Conservation (phyloP, 257 asterid species). For the Solanum verrucosum region DNA sequence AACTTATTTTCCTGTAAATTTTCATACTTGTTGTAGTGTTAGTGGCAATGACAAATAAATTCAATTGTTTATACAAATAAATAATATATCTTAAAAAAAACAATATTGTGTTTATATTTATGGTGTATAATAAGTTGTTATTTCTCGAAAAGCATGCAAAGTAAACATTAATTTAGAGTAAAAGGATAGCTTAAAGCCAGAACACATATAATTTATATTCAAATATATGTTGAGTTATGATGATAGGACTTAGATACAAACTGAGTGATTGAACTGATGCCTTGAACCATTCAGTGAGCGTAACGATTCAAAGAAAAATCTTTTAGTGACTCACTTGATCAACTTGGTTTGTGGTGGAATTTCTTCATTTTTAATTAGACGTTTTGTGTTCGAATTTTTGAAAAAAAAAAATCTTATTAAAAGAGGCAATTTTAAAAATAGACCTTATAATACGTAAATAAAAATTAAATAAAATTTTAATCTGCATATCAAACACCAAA, state of each 20-base stretch:
- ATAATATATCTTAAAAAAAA: background rate
- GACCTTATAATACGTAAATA: background rate
- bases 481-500: rapidly evolving
- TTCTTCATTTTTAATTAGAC: background rate
- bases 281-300: background rate
- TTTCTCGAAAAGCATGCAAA: background rate
- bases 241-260: background rate
- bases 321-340: background rate
- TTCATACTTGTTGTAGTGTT: too few species aligned
- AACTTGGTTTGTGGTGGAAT: background rate
- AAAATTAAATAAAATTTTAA: background rate
- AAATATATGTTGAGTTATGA: background rate
- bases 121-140: background rate
- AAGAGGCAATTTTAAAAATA: background rate
- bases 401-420: background rate
- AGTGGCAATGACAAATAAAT: background rate
- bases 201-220: background rate
- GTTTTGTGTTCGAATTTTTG: rapidly evolving
- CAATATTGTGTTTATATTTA: background rate
- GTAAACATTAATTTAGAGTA: background rate
- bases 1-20: too few species aligned
- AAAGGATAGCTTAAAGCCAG: background rate
- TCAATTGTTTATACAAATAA: background rate
- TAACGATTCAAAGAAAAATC: too few species aligned
- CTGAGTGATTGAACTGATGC: background rate